Conservation (phyloP, 352 stramenopile species). For the Hyphochytrium catenoides region DNA sequence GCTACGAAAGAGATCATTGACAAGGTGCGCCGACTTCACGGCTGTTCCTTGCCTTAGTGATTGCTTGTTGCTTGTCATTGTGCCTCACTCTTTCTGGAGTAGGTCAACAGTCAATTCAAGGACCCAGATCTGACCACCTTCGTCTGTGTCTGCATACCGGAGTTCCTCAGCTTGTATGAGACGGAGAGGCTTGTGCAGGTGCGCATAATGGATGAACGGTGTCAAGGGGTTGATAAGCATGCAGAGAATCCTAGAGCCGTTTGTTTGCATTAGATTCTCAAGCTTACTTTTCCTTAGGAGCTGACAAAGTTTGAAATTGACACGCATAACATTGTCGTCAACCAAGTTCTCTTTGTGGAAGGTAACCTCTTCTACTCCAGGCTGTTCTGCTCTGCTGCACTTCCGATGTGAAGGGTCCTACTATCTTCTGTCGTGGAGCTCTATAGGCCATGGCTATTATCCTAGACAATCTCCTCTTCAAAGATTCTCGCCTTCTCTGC, state of each 20-base stretch:
- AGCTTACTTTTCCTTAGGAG: slow-evolving; percentile 29
- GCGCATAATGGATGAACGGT: too few relatives aligned
- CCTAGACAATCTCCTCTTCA: too few relatives aligned
- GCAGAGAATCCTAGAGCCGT: too few relatives aligned
- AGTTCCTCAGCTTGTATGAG: slow-evolving; percentile 99
- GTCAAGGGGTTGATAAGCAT: too few relatives aligned
- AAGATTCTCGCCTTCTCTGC: too few relatives aligned
- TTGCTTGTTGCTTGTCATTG: neutral
- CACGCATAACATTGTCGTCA: slow-evolving; percentile 98
- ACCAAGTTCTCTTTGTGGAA: slow-evolving; percentile 84
- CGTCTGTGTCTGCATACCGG: slow-evolving; percentile 97
- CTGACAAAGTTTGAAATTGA: slow-evolving; percentile 99
- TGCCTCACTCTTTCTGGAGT: neutral
- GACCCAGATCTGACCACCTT: slow-evolving; percentile 96
- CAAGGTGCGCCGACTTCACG: slow-evolving; percentile 22
- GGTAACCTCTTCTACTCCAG: too few relatives aligned
- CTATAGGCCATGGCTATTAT: too few relatives aligned
- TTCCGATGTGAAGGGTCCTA: too few relatives aligned
- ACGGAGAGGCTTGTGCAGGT: slow-evolving; percentile 91
- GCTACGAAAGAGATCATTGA: slow-evolving; percentile 89
- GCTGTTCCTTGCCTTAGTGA: neutral
- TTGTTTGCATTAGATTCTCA: too few relatives aligned
- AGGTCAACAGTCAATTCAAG: slow-evolving; percentile 94
- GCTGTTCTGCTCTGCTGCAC: too few relatives aligned
- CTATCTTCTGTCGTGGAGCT: too few relatives aligned